phyloP scores from a whole-genome alignment of 2,329 filamentous ascomycete species.

The Cladophialophora yegresii region DNA sequence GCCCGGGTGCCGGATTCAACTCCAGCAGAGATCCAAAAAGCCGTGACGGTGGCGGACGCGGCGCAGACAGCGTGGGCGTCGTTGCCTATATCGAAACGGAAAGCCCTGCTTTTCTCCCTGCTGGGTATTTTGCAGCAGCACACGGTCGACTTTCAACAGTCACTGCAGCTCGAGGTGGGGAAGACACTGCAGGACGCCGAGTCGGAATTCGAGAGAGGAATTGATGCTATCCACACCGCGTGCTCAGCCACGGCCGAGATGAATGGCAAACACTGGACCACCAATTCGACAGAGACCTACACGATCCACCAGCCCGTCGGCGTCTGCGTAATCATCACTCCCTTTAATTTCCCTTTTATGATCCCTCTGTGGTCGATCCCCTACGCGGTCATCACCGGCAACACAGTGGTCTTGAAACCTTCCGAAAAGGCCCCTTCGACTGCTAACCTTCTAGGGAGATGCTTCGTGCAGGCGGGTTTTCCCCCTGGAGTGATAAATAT shows the following conservation, averaged over 20 bases:
- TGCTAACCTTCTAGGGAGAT: slow-evolving; percentile 52
- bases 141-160: slow-evolving; percentile 1
- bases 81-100: slow-evolving; percentile 31
- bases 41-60: slow-evolving; percentile 34
- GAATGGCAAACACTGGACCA: slow-evolving; percentile 28
- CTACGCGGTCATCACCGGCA: slow-evolving; percentile 68
- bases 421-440: slow-evolving; percentile 66
- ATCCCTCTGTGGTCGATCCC: slow-evolving; percentile 67
- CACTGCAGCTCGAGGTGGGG: slow-evolving; percentile 32
- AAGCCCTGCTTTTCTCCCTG: slow-evolving; percentile 28
- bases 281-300: slow-evolving; percentile 48
- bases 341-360: slow-evolving; percentile 71
- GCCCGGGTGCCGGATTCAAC: slow-evolving; percentile 36
- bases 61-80: slow-evolving; percentile 36
- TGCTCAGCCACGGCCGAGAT: slow-evolving; percentile 38
- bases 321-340: slow-evolving; percentile 66
- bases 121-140: slow-evolving; percentile 5
- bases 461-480: slow-evolving; percentile 58
- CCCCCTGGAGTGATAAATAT: slow-evolving; percentile 62
- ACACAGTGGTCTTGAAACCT: slow-evolving; percentile 71
- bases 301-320: slow-evolving; percentile 74
- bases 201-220: slow-evolving; percentile 37
- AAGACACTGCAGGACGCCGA: slow-evolving; percentile 39
- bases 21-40: slow-evolving; percentile 35
- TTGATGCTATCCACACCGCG: slow-evolving; percentile 39